phyloP scores from a whole-genome alignment of 768 basidiomycete genomes.

The Sporobolomyces phaffii region DNA sequence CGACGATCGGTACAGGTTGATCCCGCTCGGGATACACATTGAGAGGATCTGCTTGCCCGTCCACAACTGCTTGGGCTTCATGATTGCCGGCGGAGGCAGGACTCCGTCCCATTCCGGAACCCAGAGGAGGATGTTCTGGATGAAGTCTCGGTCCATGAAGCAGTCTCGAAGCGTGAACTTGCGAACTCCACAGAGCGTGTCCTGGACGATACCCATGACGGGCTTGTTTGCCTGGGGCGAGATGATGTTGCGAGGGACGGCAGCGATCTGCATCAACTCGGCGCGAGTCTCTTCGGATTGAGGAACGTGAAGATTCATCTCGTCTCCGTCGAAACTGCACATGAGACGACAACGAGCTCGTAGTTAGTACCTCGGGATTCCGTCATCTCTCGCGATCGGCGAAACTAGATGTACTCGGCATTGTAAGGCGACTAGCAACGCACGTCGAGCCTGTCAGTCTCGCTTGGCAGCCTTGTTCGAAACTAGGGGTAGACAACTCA shows the following conservation, averaged over 20 bases:
- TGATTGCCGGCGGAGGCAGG: conserved; percentile 83
- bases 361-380: not conserved
- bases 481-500: conserved; percentile 51
- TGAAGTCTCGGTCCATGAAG: conserved; percentile 89
- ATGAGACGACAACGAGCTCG: not conserved
- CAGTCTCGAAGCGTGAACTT: conserved; percentile 94
- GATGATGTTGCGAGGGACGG: conserved; percentile 97
- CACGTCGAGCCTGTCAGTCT: conserved; percentile 25
- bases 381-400: not conserved
- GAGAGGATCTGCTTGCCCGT: conserved; percentile 94
- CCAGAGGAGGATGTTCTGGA: conserved; percentile 97
- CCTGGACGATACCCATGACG: conserved; percentile 94
- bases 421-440: conserved; percentile 80
- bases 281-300: conserved; percentile 98
- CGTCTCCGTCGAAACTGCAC: conserved; percentile 81
- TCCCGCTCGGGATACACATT: conserved; percentile 85
- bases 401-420: conserved; percentile 58
- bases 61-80: conserved; percentile 97
- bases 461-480: conserved; percentile 8
- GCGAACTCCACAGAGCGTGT: conserved; percentile 92
- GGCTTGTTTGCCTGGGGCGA: conserved; percentile 99
- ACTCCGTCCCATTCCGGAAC: conserved; percentile 94
- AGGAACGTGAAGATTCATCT: conserved; percentile 99
- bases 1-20: conserved; percentile 58
- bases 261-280: conserved; percentile 94